These are phyloP conservation scores for Asparagopsis taxiformis DNA, from an alignment of 31 red algal species.

Conservation along the genomic window DNA sequence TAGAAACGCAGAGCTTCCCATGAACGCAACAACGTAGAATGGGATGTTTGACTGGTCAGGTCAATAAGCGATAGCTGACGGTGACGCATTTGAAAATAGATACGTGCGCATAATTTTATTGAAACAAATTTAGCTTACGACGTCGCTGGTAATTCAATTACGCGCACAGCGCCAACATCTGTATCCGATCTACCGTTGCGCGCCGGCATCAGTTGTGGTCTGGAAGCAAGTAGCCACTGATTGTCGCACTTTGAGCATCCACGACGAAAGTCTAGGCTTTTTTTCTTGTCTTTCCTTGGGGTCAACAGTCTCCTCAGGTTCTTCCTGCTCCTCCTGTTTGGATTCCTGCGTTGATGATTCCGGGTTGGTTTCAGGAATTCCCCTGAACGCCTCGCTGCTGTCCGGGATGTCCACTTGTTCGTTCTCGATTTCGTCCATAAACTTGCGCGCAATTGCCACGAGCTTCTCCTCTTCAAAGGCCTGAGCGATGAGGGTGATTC, in stretches of 20 bases:
- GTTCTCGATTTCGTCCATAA: not conserved
- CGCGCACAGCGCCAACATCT: no score
- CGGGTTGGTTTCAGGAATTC: not conserved
- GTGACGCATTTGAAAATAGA: no score
- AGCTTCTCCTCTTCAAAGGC: constrained; percentile 46
- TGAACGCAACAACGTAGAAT: no score
- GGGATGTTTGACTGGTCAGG: no score
- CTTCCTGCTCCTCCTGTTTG: not conserved
- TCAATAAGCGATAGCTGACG: no score
- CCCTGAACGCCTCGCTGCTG: not conserved
- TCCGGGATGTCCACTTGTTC: not conserved
- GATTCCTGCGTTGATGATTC: not conserved
- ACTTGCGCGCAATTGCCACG: constrained; percentile 20
- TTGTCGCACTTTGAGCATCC: not conserved
- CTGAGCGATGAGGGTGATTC: constrained; percentile 45
- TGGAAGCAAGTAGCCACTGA: not conserved
- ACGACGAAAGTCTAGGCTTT: not conserved
- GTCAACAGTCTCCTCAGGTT: not conserved
- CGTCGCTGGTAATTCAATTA: no score
- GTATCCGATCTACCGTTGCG: no score
- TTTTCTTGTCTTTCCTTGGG: not conserved
- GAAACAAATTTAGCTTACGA: no score
- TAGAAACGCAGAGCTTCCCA: no score
- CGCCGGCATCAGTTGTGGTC: no score
- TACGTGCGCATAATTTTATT: no score